Conservation (phyloP, 805 yeast genomes). For the Myxozyma nipponensis region DNA sequence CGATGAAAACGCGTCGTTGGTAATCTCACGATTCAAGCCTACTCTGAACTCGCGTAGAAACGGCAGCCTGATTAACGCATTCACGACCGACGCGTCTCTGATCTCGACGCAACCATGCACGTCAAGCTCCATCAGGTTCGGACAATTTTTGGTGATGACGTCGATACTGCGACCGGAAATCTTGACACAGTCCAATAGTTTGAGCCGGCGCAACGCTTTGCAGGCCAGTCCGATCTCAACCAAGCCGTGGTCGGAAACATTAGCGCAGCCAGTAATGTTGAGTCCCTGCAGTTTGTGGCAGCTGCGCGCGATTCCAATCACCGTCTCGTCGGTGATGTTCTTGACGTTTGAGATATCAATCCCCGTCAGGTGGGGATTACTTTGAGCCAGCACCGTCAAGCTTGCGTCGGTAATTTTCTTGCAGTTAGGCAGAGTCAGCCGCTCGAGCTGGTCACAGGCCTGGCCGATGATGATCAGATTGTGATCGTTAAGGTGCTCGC, state of each 20-base stretch:
- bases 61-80: slow-evolving; percentile 57
- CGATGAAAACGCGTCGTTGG: slow-evolving; percentile 57
- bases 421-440: slow-evolving; percentile 83
- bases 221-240: slow-evolving; percentile 56
- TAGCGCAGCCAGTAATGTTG: slow-evolving; percentile 79
- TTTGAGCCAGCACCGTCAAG: slow-evolving; percentile 57
- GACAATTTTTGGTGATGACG: slow-evolving; percentile 65
- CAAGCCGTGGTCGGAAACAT: slow-evolving; percentile 65
- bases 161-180: slow-evolving; percentile 62
- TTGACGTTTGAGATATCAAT: slow-evolving; percentile 81
- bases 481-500: slow-evolving; percentile 61
- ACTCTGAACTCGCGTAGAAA: slow-evolving; percentile 81
- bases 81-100: slow-evolving; percentile 57
- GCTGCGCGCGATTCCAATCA: slow-evolving; percentile 59
- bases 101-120: slow-evolving; percentile 75
- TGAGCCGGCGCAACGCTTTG: slow-evolving; percentile 74
- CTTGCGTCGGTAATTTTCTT: slow-evolving; percentile 56
- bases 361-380: slow-evolving; percentile 71
- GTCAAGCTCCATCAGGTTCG: slow-evolving; percentile 82
- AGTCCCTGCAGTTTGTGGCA: slow-evolving; percentile 83
- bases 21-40: slow-evolving; percentile 56
- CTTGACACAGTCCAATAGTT: slow-evolving; percentile 65
- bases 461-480: slow-evolving; percentile 55
- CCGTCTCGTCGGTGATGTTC: slow-evolving; percentile 65
- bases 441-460: slow-evolving; percentile 69